Evolutionary conservation across 208 protist genomes (phyloP), one percentile per base, ranked within the genome.

Genomic region (Leishmania arabica): DNA sequence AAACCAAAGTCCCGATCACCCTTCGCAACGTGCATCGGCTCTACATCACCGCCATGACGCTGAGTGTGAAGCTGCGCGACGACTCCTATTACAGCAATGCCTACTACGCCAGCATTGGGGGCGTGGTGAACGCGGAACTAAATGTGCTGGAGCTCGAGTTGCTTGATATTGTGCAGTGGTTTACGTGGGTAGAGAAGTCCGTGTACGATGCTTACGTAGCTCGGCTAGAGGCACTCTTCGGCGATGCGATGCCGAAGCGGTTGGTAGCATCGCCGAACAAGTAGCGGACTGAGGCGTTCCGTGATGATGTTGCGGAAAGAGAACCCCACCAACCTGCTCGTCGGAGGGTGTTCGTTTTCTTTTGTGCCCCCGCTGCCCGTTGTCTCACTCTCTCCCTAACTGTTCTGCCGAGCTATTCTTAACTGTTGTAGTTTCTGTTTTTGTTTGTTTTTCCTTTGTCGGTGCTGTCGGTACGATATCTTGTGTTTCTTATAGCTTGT

Each of bases 51-150:
- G 91, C 92, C 56, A 86, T 97, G 51, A 90, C 98, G 65, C 77
- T 98, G 47, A 95, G 96, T 40, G 89, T 91, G 40, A 99, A 99
- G 89, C 89, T 92, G 77, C 91, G 95, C 51, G 96, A 99, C 79
- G 98, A 99, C 78, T 69, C 86, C 19, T 98, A 94, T 76, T 98
- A 95, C 75, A 96, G 92, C 74, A 99, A 98, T 78, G 85, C 84
- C 13, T 98, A 96, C 86, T 99, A 98, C 86, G 90, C 95, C 47
- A 91, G 95, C 54, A 92, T 98, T 37, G 98, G 97, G 64, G 97
- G 96, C 54, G 87, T 99, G 34, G 76, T 71, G 17, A 84, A 80
- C n/a, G 56, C 80, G 4, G 95, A 99, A 83, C 74, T 99, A 24
- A 97, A 98, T 77, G 49, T 77, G 27, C 81, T 99, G 58, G 97